phyloP scores from a whole-genome alignment of 2,329 filamentous ascomycete genomes.

The Chaetomium sp. region DNA sequence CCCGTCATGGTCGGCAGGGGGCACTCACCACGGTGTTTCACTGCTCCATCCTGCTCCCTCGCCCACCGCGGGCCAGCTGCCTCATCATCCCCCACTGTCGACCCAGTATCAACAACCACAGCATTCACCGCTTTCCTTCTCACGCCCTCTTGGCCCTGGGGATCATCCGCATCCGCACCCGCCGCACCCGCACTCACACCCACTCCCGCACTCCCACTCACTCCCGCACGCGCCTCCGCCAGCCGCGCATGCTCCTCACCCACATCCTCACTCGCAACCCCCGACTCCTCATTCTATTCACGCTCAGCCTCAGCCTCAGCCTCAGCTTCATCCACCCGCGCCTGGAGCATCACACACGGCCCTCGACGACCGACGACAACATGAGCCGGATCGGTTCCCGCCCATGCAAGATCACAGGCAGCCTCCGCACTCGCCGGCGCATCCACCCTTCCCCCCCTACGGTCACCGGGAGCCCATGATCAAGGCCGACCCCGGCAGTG shows the following conservation, averaged over 20 bases:
- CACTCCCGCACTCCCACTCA: neutral
- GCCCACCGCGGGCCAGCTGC: slow-evolving; percentile 26
- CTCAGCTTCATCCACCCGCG: neutral
- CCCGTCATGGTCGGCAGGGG: slow-evolving; percentile 43
- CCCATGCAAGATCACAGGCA: slow-evolving; percentile 49
- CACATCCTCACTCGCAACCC: neutral
- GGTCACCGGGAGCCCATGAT: slow-evolving; percentile 45
- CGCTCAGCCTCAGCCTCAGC: slow-evolving; percentile 16
- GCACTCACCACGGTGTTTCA: slow-evolving; percentile 41
- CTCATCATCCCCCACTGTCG: slow-evolving; percentile 35
- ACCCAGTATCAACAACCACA: slow-evolving; percentile 32
- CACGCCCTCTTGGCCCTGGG: slow-evolving; percentile 30
- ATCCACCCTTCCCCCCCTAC: slow-evolving; percentile 33
- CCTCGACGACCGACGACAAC: slow-evolving; percentile 49
- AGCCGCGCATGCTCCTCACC: neutral
- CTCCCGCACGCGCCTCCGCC: neutral
- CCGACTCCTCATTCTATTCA: neutral
- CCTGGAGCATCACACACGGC: slow-evolving; percentile 19
- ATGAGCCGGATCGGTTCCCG: slow-evolving; percentile 50
- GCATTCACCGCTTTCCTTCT: slow-evolving; percentile 30
- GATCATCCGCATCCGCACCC: slow-evolving; percentile 9
- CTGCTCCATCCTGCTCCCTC: slow-evolving; percentile 40
- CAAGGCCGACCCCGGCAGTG: slow-evolving; percentile 49
- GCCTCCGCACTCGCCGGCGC: slow-evolving; percentile 29
- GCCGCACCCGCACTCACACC: slow-evolving; percentile 24